phyloP scores from a whole-genome alignment of 345 rosid species.

The Gynandropsis gynandra region DNA sequence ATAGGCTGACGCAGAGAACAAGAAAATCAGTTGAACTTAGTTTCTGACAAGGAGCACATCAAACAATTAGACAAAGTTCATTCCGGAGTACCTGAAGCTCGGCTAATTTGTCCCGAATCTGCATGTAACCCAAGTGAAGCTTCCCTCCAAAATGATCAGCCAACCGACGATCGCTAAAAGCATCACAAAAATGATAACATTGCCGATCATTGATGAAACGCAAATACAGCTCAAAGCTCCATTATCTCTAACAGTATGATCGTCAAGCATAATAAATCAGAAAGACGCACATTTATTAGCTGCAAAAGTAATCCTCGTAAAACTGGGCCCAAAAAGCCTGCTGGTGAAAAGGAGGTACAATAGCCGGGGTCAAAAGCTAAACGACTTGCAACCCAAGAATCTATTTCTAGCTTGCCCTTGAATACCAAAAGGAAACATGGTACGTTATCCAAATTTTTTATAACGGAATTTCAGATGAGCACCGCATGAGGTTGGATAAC shows the following conservation, averaged over 20 bases:
- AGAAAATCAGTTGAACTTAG: too few species aligned
- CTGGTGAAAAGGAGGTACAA: conserved; percentile 98
- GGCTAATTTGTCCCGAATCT: conserved; percentile 85
- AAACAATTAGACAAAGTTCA: not conserved
- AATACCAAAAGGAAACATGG: too few species aligned
- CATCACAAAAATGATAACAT: conserved; percentile 28
- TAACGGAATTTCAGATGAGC: too few species aligned
- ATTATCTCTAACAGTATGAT: conserved; percentile 45
- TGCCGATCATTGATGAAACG: conserved; percentile 23
- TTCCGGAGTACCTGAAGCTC: conserved; percentile 68
- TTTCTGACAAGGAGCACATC: conserved; percentile 4
- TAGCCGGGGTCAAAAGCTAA: conserved; percentile 83
- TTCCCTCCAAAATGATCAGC: conserved; percentile 99
- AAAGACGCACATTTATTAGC: conserved; percentile 99
- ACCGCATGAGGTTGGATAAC: too few species aligned
- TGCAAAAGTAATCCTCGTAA: conserved; percentile 99
- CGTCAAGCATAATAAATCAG: conserved; percentile 43
- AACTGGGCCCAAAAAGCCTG: conserved; percentile 99
- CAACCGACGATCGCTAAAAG: conserved; percentile 92
- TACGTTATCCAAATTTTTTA: too few species aligned
- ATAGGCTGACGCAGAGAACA: too few species aligned
- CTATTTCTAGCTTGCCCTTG: conserved; percentile 41
- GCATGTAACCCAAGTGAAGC: conserved; percentile 95
- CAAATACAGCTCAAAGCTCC: conserved; percentile 14
- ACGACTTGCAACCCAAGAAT: conserved; percentile 73